Evolutionary conservation across 2,329 filamentous ascomycete genomes (phyloP).

Genomic region (Colletotrichum lindemuthianum): DNA sequence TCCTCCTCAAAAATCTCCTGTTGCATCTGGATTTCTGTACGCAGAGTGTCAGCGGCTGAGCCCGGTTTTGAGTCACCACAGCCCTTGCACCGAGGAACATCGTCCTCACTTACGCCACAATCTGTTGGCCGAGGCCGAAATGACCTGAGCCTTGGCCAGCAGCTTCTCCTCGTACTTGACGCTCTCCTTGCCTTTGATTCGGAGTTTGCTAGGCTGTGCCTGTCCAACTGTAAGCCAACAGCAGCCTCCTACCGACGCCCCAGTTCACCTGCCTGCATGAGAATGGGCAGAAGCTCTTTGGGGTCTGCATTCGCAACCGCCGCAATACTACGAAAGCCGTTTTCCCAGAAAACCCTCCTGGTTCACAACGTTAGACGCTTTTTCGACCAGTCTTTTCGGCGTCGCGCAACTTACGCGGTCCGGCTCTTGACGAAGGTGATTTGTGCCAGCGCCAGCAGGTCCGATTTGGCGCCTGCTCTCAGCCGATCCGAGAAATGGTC

Average conservation of each 20-base stretch:
- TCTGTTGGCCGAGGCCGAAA: conserved; percentile 74
- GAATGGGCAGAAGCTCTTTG: conserved; percentile 74
- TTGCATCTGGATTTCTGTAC: conserved; percentile 60
- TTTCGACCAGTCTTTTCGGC: neutral
- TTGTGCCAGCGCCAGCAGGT: conserved; percentile 75
- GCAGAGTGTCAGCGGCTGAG: conserved; percentile 33
- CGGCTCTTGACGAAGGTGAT: conserved; percentile 82
- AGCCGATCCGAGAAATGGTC: conserved; percentile 81
- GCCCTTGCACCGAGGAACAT: neutral
- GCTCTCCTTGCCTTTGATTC: conserved; percentile 65
- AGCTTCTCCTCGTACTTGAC: conserved; percentile 72
- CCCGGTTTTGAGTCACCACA: neutral
- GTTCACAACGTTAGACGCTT: conserved; percentile 21
- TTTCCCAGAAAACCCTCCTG: conserved; percentile 75
- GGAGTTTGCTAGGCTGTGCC: conserved; percentile 74
- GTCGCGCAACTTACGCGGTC: conserved; percentile 64
- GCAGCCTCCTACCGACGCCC: neutral
- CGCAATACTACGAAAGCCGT: conserved; percentile 75
- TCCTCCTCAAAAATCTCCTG: conserved; percentile 59
- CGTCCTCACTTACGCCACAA: conserved; percentile 68
- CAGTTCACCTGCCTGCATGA: conserved; percentile 68
- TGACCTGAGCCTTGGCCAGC: conserved; percentile 72
- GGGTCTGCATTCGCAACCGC: conserved; percentile 75
- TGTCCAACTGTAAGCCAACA: conserved; percentile 42
- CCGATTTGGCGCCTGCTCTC: conserved; percentile 75